phyloP scores from a whole-genome alignment of 495 filamentous ascomycete species.

The Aspergillus olivimuriae region DNA sequence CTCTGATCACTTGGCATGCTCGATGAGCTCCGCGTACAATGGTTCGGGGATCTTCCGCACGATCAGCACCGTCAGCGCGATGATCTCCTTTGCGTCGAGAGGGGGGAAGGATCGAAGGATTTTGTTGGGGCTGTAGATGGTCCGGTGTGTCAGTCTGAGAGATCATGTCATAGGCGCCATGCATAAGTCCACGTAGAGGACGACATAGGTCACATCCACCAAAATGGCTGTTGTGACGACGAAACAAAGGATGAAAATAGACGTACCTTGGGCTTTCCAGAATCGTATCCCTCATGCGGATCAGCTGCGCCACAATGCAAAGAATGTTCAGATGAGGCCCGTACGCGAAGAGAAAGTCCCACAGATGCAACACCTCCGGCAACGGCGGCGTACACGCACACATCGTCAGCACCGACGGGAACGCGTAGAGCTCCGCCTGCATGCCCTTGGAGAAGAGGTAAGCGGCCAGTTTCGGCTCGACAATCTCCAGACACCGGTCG shows the following conservation, averaged over 20 bases:
- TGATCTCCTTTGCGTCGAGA: slow-evolving; percentile 73
- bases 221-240: neutral
- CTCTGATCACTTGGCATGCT: slow-evolving; percentile 64
- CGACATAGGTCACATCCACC: too few species aligned
- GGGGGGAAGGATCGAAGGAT: slow-evolving; percentile 84
- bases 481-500: slow-evolving; percentile 81
- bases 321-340: slow-evolving; percentile 91
- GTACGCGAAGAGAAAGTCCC: slow-evolving; percentile 97
- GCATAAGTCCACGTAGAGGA: too few species aligned
- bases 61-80: slow-evolving; percentile 69
- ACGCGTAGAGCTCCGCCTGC: slow-evolving; percentile 93
- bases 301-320: slow-evolving; percentile 94
- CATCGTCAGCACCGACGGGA: slow-evolving; percentile 88
- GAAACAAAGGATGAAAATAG: slow-evolving; percentile 4
- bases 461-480: slow-evolving; percentile 78
- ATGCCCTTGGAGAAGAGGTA: slow-evolving; percentile 81
- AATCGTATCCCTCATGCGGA: slow-evolving; percentile 79
- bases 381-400: slow-evolving; percentile 96
- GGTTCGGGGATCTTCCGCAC: slow-evolving; percentile 82
- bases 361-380: slow-evolving; percentile 89
- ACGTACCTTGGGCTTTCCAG: slow-evolving; percentile 74
- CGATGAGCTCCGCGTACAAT: slow-evolving; percentile 81
- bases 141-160: neutral
- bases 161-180: too few species aligned
- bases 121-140: slow-evolving; percentile 68